These are phyloP conservation scores for Eutypa lata DNA, from an alignment of 2,329 filamentous ascomycete genomes.

Conservation along the genomic window DNA sequence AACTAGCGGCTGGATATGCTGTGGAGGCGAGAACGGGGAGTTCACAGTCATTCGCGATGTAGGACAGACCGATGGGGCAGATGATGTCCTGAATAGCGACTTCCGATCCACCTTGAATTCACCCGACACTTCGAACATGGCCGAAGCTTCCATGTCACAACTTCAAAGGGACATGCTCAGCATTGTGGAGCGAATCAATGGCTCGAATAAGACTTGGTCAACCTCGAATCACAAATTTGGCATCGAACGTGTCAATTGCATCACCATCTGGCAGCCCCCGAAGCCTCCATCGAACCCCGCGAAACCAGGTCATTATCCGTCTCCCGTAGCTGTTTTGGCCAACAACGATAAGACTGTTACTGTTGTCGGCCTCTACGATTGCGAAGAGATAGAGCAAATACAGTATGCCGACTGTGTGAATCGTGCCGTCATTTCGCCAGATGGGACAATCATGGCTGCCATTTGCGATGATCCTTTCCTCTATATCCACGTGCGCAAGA, in stretches of 20 bases:
- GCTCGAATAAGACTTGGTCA: slow-evolving; percentile 41
- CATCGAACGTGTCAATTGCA: slow-evolving; percentile 62
- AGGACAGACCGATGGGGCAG: slow-evolving; percentile 31
- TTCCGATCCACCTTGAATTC: slow-evolving; percentile 18
- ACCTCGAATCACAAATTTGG: slow-evolving; percentile 54
- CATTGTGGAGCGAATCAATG: slow-evolving; percentile 29
- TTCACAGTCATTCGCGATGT: slow-evolving; percentile 71
- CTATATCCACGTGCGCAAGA: slow-evolving; percentile 71
- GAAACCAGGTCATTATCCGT: slow-evolving; percentile 39
- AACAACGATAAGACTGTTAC: slow-evolving; percentile 92
- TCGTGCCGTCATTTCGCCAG: slow-evolving; percentile 87
- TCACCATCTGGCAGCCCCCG: slow-evolving; percentile 61
- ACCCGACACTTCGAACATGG: slow-evolving; percentile 23
- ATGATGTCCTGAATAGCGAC: slow-evolving; percentile 21
- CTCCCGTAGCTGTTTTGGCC: slow-evolving; percentile 67
- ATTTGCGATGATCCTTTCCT: slow-evolving; percentile 85
- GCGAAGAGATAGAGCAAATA: slow-evolving; percentile 65
- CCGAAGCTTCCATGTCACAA: slow-evolving; percentile 31
- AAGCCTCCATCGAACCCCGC: slow-evolving; percentile 23
- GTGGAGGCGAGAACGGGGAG: slow-evolving; percentile 83
- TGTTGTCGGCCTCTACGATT: slow-evolving; percentile 70
- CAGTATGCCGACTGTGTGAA: slow-evolving; percentile 85
- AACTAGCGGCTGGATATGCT: slow-evolving; percentile 82
- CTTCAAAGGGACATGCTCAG: slow-evolving; percentile 30
- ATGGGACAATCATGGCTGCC: slow-evolving; percentile 75